phyloP scores from a whole-genome alignment of 257 asterid species.

The Plantago major region DNA sequence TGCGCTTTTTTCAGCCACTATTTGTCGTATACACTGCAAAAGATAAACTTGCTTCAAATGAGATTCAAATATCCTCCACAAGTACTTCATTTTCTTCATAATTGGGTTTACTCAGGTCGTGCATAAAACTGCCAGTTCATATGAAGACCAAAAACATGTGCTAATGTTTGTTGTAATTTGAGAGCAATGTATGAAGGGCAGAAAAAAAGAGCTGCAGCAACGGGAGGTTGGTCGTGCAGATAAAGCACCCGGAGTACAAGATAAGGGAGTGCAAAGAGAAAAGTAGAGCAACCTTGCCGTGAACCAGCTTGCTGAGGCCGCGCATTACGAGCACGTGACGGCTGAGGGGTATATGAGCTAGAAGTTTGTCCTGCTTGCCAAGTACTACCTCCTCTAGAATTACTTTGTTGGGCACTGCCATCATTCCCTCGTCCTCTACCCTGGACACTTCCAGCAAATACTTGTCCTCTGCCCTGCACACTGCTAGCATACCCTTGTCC shows the following conservation, averaged over 20 bases:
- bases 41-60: neutral
- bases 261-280: neutral
- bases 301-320: constrained; percentile 38
- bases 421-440: constrained; percentile 29
- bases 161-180: neutral
- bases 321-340: constrained; percentile 41
- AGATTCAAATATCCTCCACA: neutral
- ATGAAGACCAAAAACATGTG: constrained; percentile 4
- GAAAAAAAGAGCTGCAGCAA: neutral
- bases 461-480: neutral
- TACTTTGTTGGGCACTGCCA: constrained; percentile 51
- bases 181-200: neutral
- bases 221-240: neutral
- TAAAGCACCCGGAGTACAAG: constrained; percentile 8
- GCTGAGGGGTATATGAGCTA: constrained; percentile 42
- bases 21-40: too few species aligned
- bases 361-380: constrained; percentile 65
- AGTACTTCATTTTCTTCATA: neutral
- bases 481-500: neutral
- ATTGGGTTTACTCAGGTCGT: constrained; percentile 2
- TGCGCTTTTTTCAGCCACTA: too few species aligned
- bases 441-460: neutral
- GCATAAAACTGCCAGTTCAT: neutral
- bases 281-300: constrained; percentile 45
- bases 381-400: constrained; percentile 49